These are phyloP conservation scores for Vigna nakashimae DNA, from an alignment of 306 rosid genomes.

Conservation along the genomic window DNA sequence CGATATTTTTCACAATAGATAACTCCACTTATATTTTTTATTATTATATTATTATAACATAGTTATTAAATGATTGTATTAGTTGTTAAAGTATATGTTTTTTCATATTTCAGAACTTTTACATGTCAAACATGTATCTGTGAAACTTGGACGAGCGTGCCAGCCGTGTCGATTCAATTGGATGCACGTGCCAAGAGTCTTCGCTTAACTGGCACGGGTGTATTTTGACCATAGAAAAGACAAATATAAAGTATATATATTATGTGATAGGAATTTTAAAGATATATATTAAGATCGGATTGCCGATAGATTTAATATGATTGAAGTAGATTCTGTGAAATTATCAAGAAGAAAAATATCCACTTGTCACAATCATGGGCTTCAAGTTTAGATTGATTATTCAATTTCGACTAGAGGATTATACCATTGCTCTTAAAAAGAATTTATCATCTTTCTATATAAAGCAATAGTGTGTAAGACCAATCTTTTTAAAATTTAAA, in stretches of 20 bases:
- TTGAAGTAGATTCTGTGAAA: constrained; percentile 23
- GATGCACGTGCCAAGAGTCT: neutral
- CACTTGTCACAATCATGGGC: constrained; percentile 2
- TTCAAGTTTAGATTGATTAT: neutral
- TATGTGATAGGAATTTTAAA: neutral
- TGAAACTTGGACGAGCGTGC: neutral
- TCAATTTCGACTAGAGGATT: neutral
- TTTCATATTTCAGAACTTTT: neutral
- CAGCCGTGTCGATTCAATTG: neutral
- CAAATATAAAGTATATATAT: neutral
- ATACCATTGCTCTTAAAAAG: neutral
- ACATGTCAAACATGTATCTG: neutral
- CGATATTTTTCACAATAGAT: neutral
- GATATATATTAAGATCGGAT: neutral
- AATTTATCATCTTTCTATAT: neutral
- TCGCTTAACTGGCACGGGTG: neutral
- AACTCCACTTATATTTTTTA: no score
- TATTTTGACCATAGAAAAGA: neutral
- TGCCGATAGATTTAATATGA: neutral
- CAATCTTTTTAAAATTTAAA: no score
- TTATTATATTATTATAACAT: no score
- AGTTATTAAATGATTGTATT: no score
- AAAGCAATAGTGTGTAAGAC: no score
- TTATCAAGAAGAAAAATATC: neutral
- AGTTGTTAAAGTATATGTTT: no score